Conservation (phyloP, 106 monocot species). For the Acorus gramineus region DNA sequence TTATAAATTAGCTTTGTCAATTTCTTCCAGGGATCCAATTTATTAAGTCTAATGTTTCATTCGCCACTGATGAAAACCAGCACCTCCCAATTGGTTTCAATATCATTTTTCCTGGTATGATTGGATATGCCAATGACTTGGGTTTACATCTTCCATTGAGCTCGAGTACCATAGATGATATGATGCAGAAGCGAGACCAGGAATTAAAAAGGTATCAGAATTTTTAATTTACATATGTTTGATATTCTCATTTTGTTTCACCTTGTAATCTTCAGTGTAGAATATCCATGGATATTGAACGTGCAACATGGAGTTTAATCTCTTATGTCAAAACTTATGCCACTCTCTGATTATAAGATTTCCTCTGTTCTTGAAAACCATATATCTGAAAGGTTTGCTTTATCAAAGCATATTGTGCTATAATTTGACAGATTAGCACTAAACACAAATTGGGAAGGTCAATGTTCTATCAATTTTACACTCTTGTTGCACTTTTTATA, state of each 20-base stretch:
- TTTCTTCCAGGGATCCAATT: constrained; percentile 57
- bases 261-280: too few species aligned
- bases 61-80: constrained; percentile 30
- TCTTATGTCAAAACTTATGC: too few species aligned
- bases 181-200: constrained; percentile 32
- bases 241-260: too few species aligned
- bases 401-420: too few species aligned
- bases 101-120: constrained; percentile 79
- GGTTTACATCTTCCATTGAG: constrained; percentile 49
- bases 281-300: too few species aligned
- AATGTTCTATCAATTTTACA: not conserved
- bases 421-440: too few species aligned
- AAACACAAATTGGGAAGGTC: too few species aligned
- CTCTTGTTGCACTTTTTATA: not conserved
- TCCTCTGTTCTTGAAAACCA: too few species aligned
- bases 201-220: constrained; percentile 57
- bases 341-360: too few species aligned
- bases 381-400: too few species aligned
- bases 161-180: constrained; percentile 23
- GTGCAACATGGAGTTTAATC: too few species aligned
- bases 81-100: constrained; percentile 70
- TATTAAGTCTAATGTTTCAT: constrained; percentile 49
- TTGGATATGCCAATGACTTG: constrained; percentile 45
- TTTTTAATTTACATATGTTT: not conserved
- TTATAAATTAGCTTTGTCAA: constrained; percentile 1